These are phyloP conservation scores for Jatropha curcas DNA, from an alignment of 345 rosid genomes.

Conservation along the genomic window DNA sequence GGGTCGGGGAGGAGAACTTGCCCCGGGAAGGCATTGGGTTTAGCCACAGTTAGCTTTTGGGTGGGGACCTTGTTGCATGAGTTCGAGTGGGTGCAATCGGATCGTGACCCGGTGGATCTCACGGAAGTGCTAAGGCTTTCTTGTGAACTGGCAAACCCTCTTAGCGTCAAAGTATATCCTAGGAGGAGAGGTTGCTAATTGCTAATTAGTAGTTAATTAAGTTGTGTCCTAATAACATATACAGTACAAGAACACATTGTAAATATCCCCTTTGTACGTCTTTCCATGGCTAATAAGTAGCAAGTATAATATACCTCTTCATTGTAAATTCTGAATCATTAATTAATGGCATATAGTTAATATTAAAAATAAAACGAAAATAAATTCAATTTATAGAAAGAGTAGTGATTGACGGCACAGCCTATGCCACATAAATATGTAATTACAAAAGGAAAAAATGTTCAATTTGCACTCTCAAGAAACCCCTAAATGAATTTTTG, in stretches of 20 bases:
- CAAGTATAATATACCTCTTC: too few species aligned
- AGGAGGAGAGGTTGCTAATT: conserved; percentile 20
- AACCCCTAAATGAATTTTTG: too few species aligned
- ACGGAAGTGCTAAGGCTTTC: conserved; percentile 47
- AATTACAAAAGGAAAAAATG: too few species aligned
- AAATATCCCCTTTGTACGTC: background rate
- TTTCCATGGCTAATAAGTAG: background rate
- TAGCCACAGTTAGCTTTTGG: conserved; percentile 47
- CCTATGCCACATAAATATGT: too few species aligned
- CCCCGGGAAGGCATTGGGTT: conserved; percentile 51
- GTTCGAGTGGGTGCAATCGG: conserved; percentile 44
- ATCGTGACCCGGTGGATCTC: conserved; percentile 38
- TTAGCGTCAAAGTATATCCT: conserved; percentile 32
- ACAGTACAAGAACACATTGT: background rate
- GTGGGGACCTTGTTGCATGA: conserved; percentile 47
- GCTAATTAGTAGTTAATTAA: background rate
- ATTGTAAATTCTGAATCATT: too few species aligned
- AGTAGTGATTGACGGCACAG: too few species aligned
- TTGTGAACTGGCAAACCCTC: conserved; percentile 51
- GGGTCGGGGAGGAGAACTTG: conserved; percentile 58
- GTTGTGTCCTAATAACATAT: background rate
- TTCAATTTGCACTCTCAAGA: too few species aligned
- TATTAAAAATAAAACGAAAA: too few species aligned
- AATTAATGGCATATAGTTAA: too few species aligned
- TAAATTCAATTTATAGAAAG: too few species aligned